Percentiles rank a stretch among this genome's conserved stretches.
Evolutionary conservation across 805 yeast genomes (phyloP).

Genomic region (Saccharomycopsis fermentans): DNA sequence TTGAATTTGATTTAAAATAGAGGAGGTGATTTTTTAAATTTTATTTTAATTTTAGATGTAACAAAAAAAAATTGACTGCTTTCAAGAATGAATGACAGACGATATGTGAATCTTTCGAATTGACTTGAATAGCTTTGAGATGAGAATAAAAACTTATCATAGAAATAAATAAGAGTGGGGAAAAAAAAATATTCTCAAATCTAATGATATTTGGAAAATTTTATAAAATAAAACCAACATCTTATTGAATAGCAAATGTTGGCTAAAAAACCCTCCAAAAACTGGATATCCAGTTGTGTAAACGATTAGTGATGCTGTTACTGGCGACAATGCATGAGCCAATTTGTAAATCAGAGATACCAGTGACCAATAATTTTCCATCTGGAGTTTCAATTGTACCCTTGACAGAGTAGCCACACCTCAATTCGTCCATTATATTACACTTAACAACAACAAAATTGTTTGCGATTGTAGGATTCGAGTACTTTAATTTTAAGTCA

Average conservation of each 20-base stretch:
- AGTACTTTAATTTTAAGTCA: constrained; percentile 42
- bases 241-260: too few species aligned
- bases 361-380: constrained; percentile 48
- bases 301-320: background rate
- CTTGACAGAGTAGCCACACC: constrained; percentile 29
- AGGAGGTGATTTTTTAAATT: too few species aligned
- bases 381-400: constrained; percentile 44
- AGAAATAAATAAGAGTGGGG: background rate
- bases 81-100: too few species aligned
- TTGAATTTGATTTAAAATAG: too few species aligned
- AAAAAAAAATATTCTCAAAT: background rate
- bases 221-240: too few species aligned
- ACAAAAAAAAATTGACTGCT: too few species aligned
- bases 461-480: constrained; percentile 67
- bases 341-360: constrained; percentile 22
- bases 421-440: constrained; percentile 21
- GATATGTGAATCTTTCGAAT: too few species aligned
- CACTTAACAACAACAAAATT: constrained; percentile 64
- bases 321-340: background rate
- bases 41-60: too few species aligned
- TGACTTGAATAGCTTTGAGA: too few species aligned
- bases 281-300: background rate
- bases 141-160: too few species aligned
- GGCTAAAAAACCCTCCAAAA: background rate
- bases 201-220: background rate